Base-by-base conservation (phyloP, 1,284 basidiomycete genomes). In the Singerocomus inundabilis region DNA sequence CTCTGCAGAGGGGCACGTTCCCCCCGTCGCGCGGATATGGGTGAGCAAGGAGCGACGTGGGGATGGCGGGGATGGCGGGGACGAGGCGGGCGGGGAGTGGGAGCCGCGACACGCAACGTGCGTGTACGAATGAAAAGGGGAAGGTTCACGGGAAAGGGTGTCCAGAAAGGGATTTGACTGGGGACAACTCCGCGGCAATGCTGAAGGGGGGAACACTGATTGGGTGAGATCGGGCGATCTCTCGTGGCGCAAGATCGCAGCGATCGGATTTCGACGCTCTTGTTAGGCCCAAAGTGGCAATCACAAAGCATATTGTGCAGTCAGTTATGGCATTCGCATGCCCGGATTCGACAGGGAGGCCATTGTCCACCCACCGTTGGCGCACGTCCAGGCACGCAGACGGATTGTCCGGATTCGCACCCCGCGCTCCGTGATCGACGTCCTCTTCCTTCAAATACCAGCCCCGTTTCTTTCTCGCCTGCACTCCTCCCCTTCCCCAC, bases 11-110 rank as follows among this genome's bases (percentile, higher is more conserved):
- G 82, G 80, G 0, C 84, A 87, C 61, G 72, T 85, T 13, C 87
- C 86, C 1, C 81, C 85, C 0, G 82, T 88, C 6, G 82, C 79
- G 28, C 77, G 85, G 34, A 61, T 78, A 31, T 85, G 80, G 79
- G 70, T 63, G n/a, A n/a, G n/a, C n/a, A n/a, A n/a, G n/a, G n/a
- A n/a, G n/a, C n/a, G n/a, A n/a, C n/a, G n/a, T n/a, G n/a, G n/a
- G n/a, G n/a, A n/a, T n/a, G n/a, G n/a, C n/a, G n/a, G n/a, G n/a
- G n/a, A n/a, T n/a, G n/a, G n/a, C n/a, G n/a, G n/a, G n/a, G n/a
- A n/a, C n/a, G n/a, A n/a, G n/a, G n/a, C n/a, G n/a, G n/a, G n/a
- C n/a, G 72, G 69, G 8, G 60, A 53, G 4, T 85, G 83, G 82
- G 73, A 75, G 54, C 70, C 77, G 4, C 72, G 75, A 43, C 83